Evolutionary conservation across 371 early-diverging fungal genomes (phyloP).

Genomic region (Rhizopus sp.): DNA sequence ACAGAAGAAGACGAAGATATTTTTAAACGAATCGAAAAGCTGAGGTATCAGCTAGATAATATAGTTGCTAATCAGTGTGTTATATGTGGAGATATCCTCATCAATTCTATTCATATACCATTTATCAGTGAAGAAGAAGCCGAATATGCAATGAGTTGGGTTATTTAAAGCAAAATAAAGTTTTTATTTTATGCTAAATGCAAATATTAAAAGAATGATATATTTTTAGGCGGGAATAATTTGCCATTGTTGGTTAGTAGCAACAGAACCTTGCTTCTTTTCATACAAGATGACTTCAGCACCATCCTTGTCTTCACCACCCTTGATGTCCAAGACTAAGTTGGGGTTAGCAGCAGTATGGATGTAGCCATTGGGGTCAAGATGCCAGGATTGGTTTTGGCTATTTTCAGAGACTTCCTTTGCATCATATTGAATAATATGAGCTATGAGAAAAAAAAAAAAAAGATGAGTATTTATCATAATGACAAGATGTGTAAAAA

Average conservation of each 20-base stretch:
- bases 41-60: conserved; percentile 73
- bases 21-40: conserved; percentile 19
- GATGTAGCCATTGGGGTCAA: conserved; percentile 77
- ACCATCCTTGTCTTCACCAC: conserved; percentile 34
- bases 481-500: not conserved
- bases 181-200: not conserved
- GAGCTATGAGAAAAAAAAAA: conserved; percentile 7
- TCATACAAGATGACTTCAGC: conserved; percentile 34
- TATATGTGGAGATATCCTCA: conserved; percentile 88
- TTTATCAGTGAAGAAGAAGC: conserved; percentile 62
- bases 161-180: conserved; percentile 31
- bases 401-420: conserved; percentile 51
- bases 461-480: not conserved
- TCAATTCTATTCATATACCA: conserved; percentile 72
- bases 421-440: conserved; percentile 26
- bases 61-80: conserved; percentile 84
- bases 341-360: conserved; percentile 20
- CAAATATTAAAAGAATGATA: not conserved
- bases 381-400: conserved; percentile 75
- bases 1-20: conserved; percentile 27
- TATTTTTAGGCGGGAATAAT: not conserved
- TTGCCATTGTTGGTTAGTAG: conserved; percentile 31
- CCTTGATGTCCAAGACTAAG: conserved; percentile 35
- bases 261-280: conserved; percentile 22
- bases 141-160: conserved; percentile 57